These are phyloP conservation scores for Nepenthes alata DNA, from an alignment of 179 eudicot genomes.

Conservation along the genomic window DNA sequence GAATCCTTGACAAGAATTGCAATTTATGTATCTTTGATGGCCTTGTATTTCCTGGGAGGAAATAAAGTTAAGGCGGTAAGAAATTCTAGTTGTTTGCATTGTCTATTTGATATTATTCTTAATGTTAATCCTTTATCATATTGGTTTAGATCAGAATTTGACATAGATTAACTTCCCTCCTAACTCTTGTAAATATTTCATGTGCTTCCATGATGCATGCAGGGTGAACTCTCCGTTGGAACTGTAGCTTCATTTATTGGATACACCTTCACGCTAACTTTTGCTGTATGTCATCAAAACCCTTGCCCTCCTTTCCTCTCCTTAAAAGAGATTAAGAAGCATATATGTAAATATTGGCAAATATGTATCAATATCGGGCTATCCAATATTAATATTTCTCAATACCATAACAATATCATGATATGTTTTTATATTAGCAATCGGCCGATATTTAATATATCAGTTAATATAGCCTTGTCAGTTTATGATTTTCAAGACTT, in stretches of 20 bases:
- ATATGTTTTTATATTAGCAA: background rate
- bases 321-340: background rate
- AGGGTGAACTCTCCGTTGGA: constrained; percentile 93
- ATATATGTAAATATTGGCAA: too few species aligned
- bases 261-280: constrained; percentile 90
- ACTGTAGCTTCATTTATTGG: constrained; percentile 90
- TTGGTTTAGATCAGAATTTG: too few species aligned
- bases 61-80: constrained; percentile 92
- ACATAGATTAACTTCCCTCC: too few species aligned
- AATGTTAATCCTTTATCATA: too few species aligned
- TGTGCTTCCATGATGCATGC: constrained; percentile 17
- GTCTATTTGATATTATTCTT: too few species aligned
- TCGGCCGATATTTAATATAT: background rate
- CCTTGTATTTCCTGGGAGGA: constrained; percentile 88
- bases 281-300: constrained; percentile 58
- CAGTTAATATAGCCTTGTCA: background rate
- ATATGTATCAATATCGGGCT: too few species aligned
- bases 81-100: background rate
- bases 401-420: too few species aligned
- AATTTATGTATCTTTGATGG: constrained; percentile 76
- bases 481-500: too few species aligned
- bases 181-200: background rate
- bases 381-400: too few species aligned
- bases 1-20: constrained; percentile 86
- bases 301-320: background rate